phyloP scores from a whole-genome alignment of 1,284 basidiomycete genomes.

The Cutaneotrichosporon mucoides region DNA sequence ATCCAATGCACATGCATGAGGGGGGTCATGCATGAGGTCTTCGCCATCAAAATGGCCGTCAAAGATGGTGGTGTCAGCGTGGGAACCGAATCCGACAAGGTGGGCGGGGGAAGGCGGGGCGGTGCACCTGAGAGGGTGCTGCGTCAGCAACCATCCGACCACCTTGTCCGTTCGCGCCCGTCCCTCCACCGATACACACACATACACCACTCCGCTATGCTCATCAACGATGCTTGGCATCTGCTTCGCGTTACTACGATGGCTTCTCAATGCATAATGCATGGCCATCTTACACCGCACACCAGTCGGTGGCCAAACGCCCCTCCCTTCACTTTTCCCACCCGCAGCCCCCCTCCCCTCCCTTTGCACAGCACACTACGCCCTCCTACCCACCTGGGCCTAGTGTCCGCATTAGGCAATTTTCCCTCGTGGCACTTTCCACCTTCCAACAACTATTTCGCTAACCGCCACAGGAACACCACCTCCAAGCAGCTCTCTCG shows the following conservation, averaged over 20 bases:
- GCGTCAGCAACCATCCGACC: background rate
- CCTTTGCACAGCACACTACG: background rate
- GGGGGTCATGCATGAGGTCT: constrained; percentile 11
- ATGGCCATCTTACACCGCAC: background rate
- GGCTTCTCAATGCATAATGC: background rate
- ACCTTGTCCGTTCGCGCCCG: background rate
- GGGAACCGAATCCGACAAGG: constrained; percentile 9
- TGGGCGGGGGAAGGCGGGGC: background rate
- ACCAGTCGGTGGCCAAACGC: background rate
- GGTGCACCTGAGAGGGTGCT: constrained; percentile 4
- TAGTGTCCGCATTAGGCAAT: constrained; percentile 11
- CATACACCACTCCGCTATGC: background rate
- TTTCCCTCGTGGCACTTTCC: constrained; percentile 13
- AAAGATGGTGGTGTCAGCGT: constrained; percentile 20
- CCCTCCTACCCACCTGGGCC: background rate
- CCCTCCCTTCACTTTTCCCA: background rate
- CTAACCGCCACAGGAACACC: constrained; percentile 73
- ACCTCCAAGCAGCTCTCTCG: constrained; percentile 65
- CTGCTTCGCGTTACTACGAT: too few relatives aligned
- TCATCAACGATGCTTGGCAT: too few relatives aligned
- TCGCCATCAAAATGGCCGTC: constrained; percentile 20
- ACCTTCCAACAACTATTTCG: constrained; percentile 32
- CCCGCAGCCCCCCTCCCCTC: background rate
- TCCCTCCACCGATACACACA: background rate
- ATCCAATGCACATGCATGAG: constrained; percentile 31